Conservation (phyloP, 495 filamentous ascomycete genomes). For the Neurospora sp. region DNA sequence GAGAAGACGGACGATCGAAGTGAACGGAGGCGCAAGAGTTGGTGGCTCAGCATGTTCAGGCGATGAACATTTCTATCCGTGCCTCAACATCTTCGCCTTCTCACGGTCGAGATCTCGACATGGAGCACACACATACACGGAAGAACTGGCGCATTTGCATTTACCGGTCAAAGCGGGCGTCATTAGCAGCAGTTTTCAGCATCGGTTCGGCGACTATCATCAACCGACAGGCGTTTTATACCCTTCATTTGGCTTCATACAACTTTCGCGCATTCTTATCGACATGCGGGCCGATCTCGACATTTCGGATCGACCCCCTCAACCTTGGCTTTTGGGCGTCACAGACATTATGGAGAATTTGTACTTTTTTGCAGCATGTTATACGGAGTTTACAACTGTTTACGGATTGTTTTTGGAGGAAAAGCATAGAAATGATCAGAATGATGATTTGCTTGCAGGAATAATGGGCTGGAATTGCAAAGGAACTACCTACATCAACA, state of each 20-base stretch:
- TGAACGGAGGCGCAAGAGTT: constrained; percentile 13
- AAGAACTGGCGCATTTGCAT: background rate
- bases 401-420: background rate
- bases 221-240: constrained; percentile 2
- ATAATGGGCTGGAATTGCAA: background rate
- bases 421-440: background rate
- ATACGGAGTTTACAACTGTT: background rate
- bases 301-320: background rate
- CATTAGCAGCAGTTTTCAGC: background rate
- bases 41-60: constrained; percentile 16
- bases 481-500: background rate
- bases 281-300: background rate
- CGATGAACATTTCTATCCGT: background rate
- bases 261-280: background rate
- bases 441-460: background rate
- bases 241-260: background rate
- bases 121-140: background rate
- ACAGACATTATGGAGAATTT: background rate
- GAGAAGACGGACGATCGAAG: constrained; percentile 6
- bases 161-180: background rate
- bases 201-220: constrained; percentile 1
- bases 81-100: background rate
- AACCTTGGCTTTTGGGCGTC: background rate
- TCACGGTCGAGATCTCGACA: background rate
- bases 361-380: background rate